These are phyloP conservation scores for Dendrostoma leiphaemia DNA, from an alignment of 2,329 filamentous ascomycete species.

Conservation along the genomic window DNA sequence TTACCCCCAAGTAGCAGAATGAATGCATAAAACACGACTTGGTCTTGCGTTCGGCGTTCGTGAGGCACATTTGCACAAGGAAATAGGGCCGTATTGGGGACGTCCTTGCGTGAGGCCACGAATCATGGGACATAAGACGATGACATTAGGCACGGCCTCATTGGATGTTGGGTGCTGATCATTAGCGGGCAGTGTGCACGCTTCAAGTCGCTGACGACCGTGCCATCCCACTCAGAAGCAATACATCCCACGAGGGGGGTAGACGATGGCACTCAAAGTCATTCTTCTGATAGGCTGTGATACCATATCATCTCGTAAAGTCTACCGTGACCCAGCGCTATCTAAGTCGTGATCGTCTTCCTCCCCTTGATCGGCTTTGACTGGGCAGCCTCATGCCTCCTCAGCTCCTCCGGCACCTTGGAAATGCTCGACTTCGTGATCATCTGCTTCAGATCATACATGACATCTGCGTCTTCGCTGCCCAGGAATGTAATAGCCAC, in stretches of 20 bases:
- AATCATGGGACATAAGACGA: too few species aligned
- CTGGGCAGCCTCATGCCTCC: slow-evolving; percentile 88
- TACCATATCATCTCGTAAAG: background rate
- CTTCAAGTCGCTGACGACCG: too few species aligned
- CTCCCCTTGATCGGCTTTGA: slow-evolving; percentile 61
- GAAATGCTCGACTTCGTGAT: slow-evolving; percentile 85
- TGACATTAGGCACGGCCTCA: background rate
- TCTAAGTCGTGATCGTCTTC: slow-evolving; percentile 18
- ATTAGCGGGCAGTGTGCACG: too few species aligned
- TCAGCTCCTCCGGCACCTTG: slow-evolving; percentile 85
- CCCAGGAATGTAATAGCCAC: slow-evolving; percentile 94
- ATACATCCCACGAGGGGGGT: background rate
- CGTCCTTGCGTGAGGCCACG: too few species aligned
- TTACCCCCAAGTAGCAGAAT: too few species aligned
- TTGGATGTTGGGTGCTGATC: background rate
- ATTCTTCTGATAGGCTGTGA: background rate
- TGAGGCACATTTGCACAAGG: background rate
- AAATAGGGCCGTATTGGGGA: too few species aligned
- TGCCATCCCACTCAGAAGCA: too few species aligned
- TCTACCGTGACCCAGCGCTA: background rate
- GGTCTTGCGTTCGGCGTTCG: too few species aligned
- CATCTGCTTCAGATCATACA: slow-evolving; percentile 97
- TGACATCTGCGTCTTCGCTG: slow-evolving; percentile 81
- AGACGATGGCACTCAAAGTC: too few species aligned
- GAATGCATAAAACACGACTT: too few species aligned